Percentiles rank a stretch among this genome's conserved stretches.
These are phyloP conservation scores for Epithemia pelagica DNA, from an alignment of 108 stramenopile species.

Conservation along the genomic window DNA sequence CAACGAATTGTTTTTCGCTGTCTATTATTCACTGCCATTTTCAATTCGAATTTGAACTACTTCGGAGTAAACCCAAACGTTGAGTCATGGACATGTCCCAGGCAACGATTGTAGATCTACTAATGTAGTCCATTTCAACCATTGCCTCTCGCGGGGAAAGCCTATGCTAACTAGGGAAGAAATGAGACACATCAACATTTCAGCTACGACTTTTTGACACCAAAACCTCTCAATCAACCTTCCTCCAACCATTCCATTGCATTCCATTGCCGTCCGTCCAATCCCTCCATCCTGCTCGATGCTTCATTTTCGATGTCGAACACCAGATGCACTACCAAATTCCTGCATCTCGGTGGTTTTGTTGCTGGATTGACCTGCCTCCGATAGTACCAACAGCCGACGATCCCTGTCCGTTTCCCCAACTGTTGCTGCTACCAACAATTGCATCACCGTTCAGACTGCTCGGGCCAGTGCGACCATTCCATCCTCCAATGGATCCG, in stretches of 20 bases:
- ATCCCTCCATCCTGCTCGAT: neutral
- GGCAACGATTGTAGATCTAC: no score
- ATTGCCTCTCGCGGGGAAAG: no score
- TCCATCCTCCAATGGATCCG: conserved; percentile 2
- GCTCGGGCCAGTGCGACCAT: neutral
- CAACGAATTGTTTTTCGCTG: no score
- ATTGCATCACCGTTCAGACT: neutral
- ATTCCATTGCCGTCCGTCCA: conserved; percentile 2
- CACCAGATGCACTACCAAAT: conserved; percentile 2
- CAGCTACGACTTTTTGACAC: neutral
- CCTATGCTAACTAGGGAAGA: no score
- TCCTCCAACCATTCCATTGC: conserved; percentile 10
- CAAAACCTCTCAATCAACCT: neutral
- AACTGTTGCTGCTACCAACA: neutral
- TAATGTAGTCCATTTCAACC: no score
- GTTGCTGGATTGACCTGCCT: conserved; percentile 1
- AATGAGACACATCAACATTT: neutral
- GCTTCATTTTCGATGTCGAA: neutral
- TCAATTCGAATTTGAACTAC: no score
- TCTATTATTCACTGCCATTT: no score
- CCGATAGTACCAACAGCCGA: neutral
- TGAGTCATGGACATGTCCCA: no score
- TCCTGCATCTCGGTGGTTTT: neutral
- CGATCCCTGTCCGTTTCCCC: neutral
- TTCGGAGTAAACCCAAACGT: no score